These are phyloP conservation scores for Irpex lacteus DNA, from an alignment of 1,284 basidiomycete genomes.

Conservation along the genomic window DNA sequence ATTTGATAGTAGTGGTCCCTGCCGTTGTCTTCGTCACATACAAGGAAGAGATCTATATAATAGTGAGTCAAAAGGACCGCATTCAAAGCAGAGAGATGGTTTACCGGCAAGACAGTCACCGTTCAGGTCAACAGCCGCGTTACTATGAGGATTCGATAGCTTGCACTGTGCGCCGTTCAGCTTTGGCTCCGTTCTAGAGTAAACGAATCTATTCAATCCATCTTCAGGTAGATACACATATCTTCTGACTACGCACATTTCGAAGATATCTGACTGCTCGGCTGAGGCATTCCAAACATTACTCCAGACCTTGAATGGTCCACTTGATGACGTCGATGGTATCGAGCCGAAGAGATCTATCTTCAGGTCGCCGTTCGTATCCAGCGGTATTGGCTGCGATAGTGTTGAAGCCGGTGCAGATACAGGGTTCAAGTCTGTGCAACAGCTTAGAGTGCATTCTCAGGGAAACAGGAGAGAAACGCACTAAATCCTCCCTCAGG, in stretches of 20 bases:
- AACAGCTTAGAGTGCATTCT: neutral
- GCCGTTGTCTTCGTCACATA: conserved; percentile 65
- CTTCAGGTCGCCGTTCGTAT: conserved; percentile 85
- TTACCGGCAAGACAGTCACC: conserved; percentile 93
- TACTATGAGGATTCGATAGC: conserved; percentile 87
- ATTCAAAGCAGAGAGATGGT: neutral
- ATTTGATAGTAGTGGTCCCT: conserved; percentile 76
- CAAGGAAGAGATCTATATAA: conserved; percentile 79
- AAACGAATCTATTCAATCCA: neutral
- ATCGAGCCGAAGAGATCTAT: conserved; percentile 84
- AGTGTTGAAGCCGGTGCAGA: conserved; percentile 60
- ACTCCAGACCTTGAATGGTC: conserved; percentile 65
- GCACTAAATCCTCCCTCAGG: conserved; percentile 68
- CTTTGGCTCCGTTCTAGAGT: conserved; percentile 50
- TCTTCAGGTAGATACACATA: conserved; percentile 5
- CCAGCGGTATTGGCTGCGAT: conserved; percentile 84
- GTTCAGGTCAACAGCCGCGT: conserved; percentile 93
- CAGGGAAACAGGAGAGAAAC: conserved; percentile 21
- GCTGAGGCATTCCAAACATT: conserved; percentile 71
- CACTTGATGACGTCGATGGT: conserved; percentile 36
- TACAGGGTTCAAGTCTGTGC: conserved; percentile 41
- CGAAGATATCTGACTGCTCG: conserved; percentile 50
- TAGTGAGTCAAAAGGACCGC: conserved; percentile 3
- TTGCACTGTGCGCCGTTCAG: conserved; percentile 69
- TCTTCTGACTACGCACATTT: conserved; percentile 45